Evolutionary conservation across 23 red algal genomes (phyloP).

Genomic region (Chondrus crispus): DNA sequence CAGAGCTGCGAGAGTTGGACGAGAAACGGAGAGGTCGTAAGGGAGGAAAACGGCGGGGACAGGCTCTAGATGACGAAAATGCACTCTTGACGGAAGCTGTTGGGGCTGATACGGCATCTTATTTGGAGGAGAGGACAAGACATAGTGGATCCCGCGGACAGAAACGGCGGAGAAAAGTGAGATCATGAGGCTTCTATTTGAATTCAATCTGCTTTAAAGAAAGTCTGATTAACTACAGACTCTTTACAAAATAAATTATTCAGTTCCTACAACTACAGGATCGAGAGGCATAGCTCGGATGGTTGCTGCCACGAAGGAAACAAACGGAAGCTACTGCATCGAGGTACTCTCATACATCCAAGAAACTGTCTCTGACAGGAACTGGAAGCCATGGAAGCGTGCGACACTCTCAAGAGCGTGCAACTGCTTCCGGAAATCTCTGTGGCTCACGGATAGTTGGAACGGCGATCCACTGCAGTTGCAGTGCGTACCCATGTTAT

Average conservation of each 20-base stretch:
- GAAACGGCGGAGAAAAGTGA: background rate
- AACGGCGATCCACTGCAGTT: conserved; percentile 39
- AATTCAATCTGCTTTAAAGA: too few relatives aligned
- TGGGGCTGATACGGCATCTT: conserved; percentile 10
- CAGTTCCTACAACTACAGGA: too few relatives aligned
- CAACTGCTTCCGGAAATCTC: conserved; percentile 23
- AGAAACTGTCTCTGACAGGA: conserved; percentile 38
- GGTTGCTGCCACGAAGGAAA: too few relatives aligned
- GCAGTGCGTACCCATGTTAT: conserved; percentile 67
- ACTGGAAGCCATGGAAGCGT: conserved; percentile 53
- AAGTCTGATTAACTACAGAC: too few relatives aligned
- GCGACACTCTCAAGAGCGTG: conserved; percentile 49
- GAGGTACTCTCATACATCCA: conserved; percentile 69
- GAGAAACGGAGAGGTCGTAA: conserved; percentile 46
- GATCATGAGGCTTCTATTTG: too few relatives aligned
- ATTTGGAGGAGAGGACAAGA: background rate
- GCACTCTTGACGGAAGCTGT: conserved; percentile 17
- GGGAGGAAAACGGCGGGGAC: background rate
- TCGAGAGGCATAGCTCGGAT: too few relatives aligned
- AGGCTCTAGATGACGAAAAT: conserved; percentile 37
- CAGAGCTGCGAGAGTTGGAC: conserved; percentile 56
- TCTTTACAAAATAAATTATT: too few relatives aligned
- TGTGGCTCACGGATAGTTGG: conserved; percentile 6
- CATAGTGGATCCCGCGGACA: background rate
- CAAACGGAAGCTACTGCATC: too few relatives aligned